Conservation (phyloP, 768 basidiomycete species). For the Russula brevipes region DNA sequence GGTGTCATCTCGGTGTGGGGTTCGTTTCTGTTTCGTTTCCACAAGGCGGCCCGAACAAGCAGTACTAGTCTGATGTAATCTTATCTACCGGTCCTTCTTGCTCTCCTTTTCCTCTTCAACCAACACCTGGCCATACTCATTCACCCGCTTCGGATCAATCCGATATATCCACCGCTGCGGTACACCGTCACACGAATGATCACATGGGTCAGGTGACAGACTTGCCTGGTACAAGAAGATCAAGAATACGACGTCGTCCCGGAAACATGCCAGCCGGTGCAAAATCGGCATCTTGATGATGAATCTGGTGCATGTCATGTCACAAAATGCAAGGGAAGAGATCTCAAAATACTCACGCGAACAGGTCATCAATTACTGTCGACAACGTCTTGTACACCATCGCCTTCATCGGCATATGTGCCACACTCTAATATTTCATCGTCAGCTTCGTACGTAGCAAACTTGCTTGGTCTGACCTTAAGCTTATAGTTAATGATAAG, state of each 20-base stretch:
- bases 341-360: conserved; percentile 53
- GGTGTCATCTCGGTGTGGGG: no score
- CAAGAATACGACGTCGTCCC: conserved; percentile 87
- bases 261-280: conserved; percentile 86
- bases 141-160: conserved; percentile 88
- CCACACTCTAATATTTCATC: conserved; percentile 60
- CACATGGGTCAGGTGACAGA: neutral
- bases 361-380: conserved; percentile 88
- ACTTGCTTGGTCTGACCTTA: conserved; percentile 49
- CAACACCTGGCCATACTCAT: conserved; percentile 92
- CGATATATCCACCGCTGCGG: conserved; percentile 92
- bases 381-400: conserved; percentile 95
- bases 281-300: conserved; percentile 96
- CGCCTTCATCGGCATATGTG: conserved; percentile 98
- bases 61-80: neutral
- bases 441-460: conserved; percentile 5
- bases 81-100: conserved; percentile 30
- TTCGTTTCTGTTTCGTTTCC: no score
- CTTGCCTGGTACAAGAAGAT: conserved; percentile 88
- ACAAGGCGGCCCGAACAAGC: neutral
- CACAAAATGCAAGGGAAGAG: conserved; percentile 9
- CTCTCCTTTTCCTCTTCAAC: conserved; percentile 27
- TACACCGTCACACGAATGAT: neutral
- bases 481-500: conserved; percentile 97
- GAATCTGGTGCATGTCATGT: conserved; percentile 47